Conservation (phyloP, 2,329 filamentous ascomycete species). For the Fusarium sororula region DNA sequence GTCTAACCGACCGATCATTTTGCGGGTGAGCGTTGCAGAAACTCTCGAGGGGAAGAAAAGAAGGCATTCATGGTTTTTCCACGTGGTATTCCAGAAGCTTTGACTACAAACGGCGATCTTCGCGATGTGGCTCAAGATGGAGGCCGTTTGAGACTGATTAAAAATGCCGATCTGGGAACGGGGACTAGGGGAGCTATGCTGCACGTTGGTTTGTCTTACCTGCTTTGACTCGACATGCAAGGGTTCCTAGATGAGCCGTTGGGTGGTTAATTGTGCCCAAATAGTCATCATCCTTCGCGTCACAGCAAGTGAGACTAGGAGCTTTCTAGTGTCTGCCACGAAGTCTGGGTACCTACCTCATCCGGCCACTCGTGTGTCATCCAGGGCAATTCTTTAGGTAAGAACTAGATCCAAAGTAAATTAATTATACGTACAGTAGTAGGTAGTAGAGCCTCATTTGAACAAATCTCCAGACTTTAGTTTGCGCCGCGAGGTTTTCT, state of each 20-base stretch:
- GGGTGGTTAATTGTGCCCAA: not conserved
- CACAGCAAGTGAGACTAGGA: not conserved
- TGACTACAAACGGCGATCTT: conserved; percentile 3
- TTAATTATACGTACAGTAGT: not conserved
- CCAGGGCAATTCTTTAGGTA: conserved; percentile 26
- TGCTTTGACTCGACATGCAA: not conserved
- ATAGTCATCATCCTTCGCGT: conserved; percentile 5
- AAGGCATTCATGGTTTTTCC: not conserved
- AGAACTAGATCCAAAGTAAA: not conserved
- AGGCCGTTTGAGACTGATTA: not conserved
- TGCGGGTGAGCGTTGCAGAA: conserved; percentile 10
- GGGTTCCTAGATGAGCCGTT: not conserved
- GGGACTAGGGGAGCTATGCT: not conserved
- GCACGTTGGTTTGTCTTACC: not conserved
- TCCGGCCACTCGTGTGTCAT: conserved; percentile 9
- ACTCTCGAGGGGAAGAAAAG: not conserved
- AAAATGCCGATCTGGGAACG: not conserved
- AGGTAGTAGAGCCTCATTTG: conserved; percentile 13
- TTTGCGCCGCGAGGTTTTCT: conserved; percentile 4
- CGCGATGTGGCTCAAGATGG: conserved; percentile 6
- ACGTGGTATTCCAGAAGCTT: conserved; percentile 25
- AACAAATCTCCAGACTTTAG: not conserved
- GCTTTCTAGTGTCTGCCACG: not conserved
- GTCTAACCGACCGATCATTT: not conserved
- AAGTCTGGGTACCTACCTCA: not conserved